Conservation (phyloP, 192 early-diverging fungal genomes). For the Dissophora globulifera region DNA sequence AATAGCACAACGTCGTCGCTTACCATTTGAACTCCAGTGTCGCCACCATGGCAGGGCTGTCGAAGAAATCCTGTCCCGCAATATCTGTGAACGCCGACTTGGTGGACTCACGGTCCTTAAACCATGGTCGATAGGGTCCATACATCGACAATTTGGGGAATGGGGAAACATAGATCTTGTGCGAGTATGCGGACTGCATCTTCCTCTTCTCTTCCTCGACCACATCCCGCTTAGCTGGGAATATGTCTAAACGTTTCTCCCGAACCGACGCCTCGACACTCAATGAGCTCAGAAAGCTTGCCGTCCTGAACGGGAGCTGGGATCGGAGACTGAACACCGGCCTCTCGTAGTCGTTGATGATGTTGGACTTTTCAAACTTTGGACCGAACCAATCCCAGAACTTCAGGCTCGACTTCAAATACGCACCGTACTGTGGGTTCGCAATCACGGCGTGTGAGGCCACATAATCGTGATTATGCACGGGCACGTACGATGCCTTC, state of each 20-base stretch:
- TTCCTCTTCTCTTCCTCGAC: slow-evolving; percentile 14
- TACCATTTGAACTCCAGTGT: slow-evolving; percentile 48
- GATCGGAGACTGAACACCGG: slow-evolving; percentile 44
- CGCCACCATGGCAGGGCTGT: slow-evolving; percentile 51
- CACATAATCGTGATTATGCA: slow-evolving; percentile 36
- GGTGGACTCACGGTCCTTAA: background rate
- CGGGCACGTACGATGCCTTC: slow-evolving; percentile 42
- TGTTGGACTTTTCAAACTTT: slow-evolving; percentile 36
- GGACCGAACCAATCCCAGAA: slow-evolving; percentile 33
- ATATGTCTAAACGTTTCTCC: slow-evolving; percentile 11
- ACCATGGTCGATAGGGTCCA: slow-evolving; percentile 31
- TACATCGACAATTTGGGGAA: slow-evolving; percentile 54
- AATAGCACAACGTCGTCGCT: no score
- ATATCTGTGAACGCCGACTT: slow-evolving; percentile 45
- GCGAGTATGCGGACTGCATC: slow-evolving; percentile 14
- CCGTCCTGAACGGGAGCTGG: slow-evolving; percentile 34
- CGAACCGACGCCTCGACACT: slow-evolving; percentile 27
- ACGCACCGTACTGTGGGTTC: slow-evolving; percentile 22
- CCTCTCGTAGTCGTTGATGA: slow-evolving; percentile 38
- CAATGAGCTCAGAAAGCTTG: slow-evolving; percentile 14
- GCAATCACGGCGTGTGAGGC: slow-evolving; percentile 46
- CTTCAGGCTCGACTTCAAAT: slow-evolving; percentile 17
- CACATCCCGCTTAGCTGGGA: slow-evolving; percentile 11
- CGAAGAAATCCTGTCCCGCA: slow-evolving; percentile 49
- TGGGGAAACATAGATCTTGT: slow-evolving; percentile 47